Conservation (phyloP, 345 rosid genomes). For the Brassica juncea region DNA sequence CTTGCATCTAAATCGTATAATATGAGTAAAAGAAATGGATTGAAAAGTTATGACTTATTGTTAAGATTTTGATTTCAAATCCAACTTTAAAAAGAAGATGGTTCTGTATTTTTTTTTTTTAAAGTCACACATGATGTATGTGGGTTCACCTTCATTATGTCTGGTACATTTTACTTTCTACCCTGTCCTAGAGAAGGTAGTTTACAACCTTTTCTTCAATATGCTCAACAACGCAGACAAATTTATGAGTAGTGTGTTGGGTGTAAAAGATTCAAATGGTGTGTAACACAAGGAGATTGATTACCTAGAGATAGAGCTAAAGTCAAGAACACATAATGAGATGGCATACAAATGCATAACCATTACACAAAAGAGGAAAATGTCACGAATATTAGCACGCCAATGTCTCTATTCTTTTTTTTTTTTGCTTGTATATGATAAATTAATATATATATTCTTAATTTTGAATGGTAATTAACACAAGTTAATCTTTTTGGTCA, state of each 20-base stretch:
- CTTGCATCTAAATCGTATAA: background rate
- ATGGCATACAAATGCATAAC: constrained; percentile 29
- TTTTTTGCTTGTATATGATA: background rate
- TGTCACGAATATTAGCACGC: constrained; percentile 37
- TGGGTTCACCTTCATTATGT: background rate
- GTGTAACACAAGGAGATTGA: constrained; percentile 28
- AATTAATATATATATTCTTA: background rate
- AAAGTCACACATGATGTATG: background rate
- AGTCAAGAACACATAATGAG: constrained; percentile 32
- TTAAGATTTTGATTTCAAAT: background rate
- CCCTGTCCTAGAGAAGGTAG: background rate
- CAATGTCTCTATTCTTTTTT: constrained; percentile 22
- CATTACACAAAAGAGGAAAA: constrained; percentile 31
- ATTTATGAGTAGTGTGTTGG: background rate
- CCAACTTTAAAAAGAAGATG: background rate
- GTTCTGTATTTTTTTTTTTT: no score
- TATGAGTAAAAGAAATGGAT: background rate
- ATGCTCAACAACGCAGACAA: background rate
- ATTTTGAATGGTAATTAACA: constrained; percentile 14
- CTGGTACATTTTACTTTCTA: background rate
- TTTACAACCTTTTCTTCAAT: background rate
- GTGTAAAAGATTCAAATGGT: background rate
- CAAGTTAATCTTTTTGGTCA: constrained; percentile 14
- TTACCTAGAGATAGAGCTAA: background rate
- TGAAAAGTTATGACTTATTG: background rate